phyloP scores from a whole-genome alignment of 2,329 filamentous ascomycete genomes.

The Alternaria ethzedia region DNA sequence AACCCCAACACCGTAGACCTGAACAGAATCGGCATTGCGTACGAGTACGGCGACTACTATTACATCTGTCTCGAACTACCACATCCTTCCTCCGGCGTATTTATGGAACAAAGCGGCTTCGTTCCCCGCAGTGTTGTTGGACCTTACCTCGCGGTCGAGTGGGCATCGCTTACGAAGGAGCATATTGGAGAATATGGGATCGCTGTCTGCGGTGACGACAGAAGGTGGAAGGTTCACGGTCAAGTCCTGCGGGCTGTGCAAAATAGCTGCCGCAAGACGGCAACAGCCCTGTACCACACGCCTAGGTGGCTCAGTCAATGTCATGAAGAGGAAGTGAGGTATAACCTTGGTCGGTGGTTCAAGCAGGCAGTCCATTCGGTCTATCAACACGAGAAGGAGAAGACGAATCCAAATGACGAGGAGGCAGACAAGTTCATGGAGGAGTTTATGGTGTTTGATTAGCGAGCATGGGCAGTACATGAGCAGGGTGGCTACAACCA shows the following conservation, averaged over 20 bases:
- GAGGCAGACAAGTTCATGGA: constrained; percentile 2
- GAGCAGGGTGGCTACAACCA: background rate
- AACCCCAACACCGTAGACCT: background rate
- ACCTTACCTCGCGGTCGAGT: background rate
- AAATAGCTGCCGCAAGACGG: background rate
- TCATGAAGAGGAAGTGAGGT: background rate
- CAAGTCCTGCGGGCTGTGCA: background rate
- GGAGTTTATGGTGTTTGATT: constrained; percentile 8
- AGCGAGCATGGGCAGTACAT: background rate
- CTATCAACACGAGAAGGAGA: background rate
- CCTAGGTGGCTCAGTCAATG: background rate
- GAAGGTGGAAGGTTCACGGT: background rate
- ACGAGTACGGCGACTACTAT: background rate
- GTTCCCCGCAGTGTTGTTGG: background rate
- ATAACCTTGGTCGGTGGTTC: background rate
- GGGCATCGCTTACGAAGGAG: background rate
- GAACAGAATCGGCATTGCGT: constrained; percentile 8
- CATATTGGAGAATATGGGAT: background rate
- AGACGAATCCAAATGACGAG: background rate
- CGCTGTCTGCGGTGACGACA: background rate
- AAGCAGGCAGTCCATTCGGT: background rate
- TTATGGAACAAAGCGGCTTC: background rate
- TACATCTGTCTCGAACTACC: background rate
- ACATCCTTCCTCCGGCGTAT: background rate
- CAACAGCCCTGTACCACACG: background rate